Evolutionary conservation across 306 rosid genomes (phyloP).

Genomic region (Delonix regia): DNA sequence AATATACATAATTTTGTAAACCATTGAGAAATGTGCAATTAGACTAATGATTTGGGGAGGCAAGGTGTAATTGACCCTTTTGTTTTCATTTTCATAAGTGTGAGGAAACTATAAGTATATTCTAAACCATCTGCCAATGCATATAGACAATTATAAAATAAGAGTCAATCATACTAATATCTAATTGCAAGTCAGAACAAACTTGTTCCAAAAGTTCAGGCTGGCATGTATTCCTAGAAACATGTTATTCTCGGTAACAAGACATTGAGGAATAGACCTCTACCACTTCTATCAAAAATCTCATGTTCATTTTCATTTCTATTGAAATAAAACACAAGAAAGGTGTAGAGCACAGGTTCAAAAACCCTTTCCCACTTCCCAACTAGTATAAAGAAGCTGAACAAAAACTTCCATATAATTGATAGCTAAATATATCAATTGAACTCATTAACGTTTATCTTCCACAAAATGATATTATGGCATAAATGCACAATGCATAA

Average conservation of each 20-base stretch:
- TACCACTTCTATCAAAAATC: background rate
- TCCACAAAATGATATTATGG: background rate
- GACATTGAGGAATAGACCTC: background rate
- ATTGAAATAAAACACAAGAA: background rate
- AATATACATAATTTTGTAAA: background rate
- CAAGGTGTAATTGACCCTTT: background rate
- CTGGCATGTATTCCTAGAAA: background rate
- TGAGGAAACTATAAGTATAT: background rate
- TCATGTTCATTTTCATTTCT: background rate
- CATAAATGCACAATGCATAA: background rate
- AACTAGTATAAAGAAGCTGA: background rate
- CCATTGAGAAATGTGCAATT: background rate
- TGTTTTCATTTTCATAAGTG: background rate
- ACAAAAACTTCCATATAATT: background rate
- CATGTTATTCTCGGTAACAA: background rate
- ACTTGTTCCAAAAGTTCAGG: background rate
- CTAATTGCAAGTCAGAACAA: background rate
- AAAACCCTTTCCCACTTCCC: background rate
- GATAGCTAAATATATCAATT: background rate
- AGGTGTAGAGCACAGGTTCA: background rate
- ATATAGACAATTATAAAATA: background rate
- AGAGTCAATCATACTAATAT: background rate
- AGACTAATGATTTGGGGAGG: background rate
- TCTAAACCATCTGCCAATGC: background rate
- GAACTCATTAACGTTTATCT: background rate